These are phyloP conservation scores for Stagonosporopsis chrysanthemi DNA, from an alignment of 2,329 filamentous ascomycete species.

Conservation along the genomic window DNA sequence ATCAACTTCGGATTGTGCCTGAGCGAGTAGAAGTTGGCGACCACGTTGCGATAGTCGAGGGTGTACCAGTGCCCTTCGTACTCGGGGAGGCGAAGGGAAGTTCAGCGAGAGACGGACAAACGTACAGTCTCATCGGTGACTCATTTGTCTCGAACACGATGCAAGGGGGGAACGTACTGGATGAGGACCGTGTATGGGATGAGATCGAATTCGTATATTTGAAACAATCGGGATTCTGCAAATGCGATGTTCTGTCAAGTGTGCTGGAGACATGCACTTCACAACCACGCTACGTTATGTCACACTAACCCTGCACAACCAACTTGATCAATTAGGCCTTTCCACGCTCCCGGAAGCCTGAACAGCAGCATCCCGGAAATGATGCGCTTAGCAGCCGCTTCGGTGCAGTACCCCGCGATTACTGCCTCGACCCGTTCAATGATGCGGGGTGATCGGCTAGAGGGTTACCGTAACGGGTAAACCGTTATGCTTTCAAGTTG, in stretches of 20 bases:
- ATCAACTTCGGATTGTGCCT: background rate
- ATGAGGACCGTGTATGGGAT: background rate
- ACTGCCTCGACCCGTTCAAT: slow-evolving; percentile 1
- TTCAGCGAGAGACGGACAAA: background rate
- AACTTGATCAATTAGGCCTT: background rate
- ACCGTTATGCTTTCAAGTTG: slow-evolving; percentile 16
- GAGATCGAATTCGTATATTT: background rate
- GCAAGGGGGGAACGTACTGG: background rate
- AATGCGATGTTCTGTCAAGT: background rate
- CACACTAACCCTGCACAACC: background rate
- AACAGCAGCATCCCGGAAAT: background rate
- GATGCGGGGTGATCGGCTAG: slow-evolving; percentile 33
- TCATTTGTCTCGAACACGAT: background rate
- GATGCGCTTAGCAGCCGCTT: background rate
- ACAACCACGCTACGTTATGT: background rate
- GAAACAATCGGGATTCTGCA: background rate
- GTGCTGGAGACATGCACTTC: background rate
- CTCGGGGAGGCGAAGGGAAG: background rate
- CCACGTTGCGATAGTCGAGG: background rate
- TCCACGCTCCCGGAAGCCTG: background rate
- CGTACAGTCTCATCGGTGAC: background rate
- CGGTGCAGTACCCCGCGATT: slow-evolving; percentile 27
- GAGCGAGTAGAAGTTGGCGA: background rate
- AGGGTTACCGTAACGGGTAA: slow-evolving; percentile 33
- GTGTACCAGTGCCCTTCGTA: background rate